Evolutionary conservation across 305 asterid species (phyloP).

Genomic region (Withania somnifera): DNA sequence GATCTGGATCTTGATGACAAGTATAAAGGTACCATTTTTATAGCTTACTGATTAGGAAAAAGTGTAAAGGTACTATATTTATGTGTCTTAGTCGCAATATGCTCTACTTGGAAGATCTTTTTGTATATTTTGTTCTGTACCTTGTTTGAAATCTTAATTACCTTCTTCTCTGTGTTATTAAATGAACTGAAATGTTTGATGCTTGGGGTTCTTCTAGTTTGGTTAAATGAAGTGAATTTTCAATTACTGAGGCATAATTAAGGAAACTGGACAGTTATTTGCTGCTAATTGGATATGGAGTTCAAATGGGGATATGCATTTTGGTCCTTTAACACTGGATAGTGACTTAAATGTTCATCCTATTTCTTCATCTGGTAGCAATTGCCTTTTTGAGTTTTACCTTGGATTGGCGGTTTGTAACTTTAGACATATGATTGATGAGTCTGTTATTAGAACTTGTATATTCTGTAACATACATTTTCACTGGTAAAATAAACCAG

Average conservation of each 20-base stretch:
- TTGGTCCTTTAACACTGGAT: not conserved
- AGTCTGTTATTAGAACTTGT: not conserved
- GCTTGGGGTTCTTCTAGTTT: not conserved
- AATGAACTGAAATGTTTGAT: not conserved
- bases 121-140: not conserved
- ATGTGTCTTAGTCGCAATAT: not conserved
- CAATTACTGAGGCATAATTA: not conserved
- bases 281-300: not conserved
- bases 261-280: not conserved
- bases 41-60: not conserved
- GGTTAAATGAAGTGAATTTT: not conserved
- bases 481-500: not conserved
- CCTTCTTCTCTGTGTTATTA: not conserved
- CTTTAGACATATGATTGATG: not conserved
- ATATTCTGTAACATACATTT: not conserved
- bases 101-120: not conserved
- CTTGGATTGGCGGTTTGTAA: not conserved
- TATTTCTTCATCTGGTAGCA: not conserved
- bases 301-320: not conserved
- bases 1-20: constrained; percentile 72
- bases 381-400: not conserved
- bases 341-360: not conserved
- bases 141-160: not conserved
- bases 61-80: constrained; percentile 25
- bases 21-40: constrained; percentile 27